phyloP scores from a whole-genome alignment of 1,139 yeast genomes.

The Keqinozyma sinolaborantium region DNA sequence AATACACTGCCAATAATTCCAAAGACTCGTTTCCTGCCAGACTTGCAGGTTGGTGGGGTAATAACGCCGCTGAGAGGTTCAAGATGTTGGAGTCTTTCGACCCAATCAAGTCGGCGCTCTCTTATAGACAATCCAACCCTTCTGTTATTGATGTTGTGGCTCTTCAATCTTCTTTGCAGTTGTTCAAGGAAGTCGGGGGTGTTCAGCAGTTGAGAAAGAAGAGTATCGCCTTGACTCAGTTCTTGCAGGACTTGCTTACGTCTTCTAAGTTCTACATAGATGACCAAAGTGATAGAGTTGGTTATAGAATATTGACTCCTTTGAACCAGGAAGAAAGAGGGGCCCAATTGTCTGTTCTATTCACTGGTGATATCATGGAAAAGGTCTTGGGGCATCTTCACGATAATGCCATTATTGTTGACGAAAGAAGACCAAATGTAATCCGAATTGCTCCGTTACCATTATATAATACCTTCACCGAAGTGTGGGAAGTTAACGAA shows the following conservation, averaged over 20 bases:
- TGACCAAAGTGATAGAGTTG: conserved; percentile 22
- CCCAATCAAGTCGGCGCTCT: conserved; percentile 79
- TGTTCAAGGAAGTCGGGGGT: conserved; percentile 65
- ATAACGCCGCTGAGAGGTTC: conserved; percentile 64
- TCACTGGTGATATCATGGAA: conserved; percentile 64
- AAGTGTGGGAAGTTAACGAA: conserved; percentile 48
- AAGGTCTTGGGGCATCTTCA: conserved; percentile 48
- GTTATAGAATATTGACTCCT: conserved; percentile 77
- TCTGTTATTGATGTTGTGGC: conserved; percentile 81
- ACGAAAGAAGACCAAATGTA: conserved; percentile 87
- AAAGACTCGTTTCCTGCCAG: conserved; percentile 50
- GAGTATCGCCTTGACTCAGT: conserved; percentile 56
- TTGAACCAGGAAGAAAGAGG: conserved; percentile 58
- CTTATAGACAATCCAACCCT: conserved; percentile 91
- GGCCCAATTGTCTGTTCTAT: conserved; percentile 72
- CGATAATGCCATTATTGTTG: conserved; percentile 68
- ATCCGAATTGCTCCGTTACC: conserved; percentile 83
- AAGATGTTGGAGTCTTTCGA: conserved; percentile 76
- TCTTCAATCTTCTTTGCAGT: conserved; percentile 59
- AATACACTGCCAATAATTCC: conserved; percentile 32
- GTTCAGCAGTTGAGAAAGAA: conserved; percentile 52
- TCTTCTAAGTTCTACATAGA: conserved; percentile 42
- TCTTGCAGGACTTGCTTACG: conserved; percentile 46
- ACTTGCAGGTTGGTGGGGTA: conserved; percentile 98
- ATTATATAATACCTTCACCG: conserved; percentile 72